Evolutionary conservation across 169 alveolate species (phyloP).

Genomic region (Cystoisospora suis): DNA sequence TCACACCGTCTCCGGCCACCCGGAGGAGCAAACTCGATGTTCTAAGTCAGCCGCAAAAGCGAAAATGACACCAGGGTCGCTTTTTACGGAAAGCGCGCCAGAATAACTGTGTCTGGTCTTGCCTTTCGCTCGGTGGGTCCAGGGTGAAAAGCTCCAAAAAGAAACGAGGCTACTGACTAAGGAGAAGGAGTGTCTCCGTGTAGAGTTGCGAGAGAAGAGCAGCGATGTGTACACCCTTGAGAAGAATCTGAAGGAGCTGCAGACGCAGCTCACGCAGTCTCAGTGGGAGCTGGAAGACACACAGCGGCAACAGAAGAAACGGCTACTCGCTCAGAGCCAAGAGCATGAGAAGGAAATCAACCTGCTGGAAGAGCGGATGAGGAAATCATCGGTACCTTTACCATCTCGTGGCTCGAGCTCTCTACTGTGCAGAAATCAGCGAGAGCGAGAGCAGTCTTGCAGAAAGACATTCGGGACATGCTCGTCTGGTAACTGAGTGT

Average conservation of each 20-base stretch:
- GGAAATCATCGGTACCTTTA: not conserved
- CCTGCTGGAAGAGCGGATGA: not conserved
- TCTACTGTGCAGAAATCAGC: too few species aligned
- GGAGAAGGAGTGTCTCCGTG: not conserved
- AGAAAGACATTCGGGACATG: too few species aligned
- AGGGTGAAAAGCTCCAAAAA: not conserved
- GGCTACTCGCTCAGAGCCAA: slow-evolving; percentile 21
- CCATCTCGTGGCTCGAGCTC: too few species aligned
- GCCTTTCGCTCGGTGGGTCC: too few species aligned
- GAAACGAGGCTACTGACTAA: not conserved
- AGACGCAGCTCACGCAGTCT: not conserved
- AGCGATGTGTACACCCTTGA: not conserved
- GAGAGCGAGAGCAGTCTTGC: too few species aligned
- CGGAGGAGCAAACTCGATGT: too few species aligned
- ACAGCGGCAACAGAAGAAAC: not conserved
- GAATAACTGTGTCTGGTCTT: too few species aligned
- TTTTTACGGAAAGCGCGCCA: too few species aligned
- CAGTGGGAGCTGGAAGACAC: not conserved
- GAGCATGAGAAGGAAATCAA: slow-evolving; percentile 5
- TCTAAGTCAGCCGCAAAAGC: too few species aligned
- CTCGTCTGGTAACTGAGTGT: too few species aligned
- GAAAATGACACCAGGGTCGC: too few species aligned
- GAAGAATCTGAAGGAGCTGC: not conserved
- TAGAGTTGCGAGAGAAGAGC: not conserved
- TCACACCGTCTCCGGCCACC: too few species aligned